Base-by-base conservation (phyloP, 148 eudicot species). In the Fagopyrum esculentum region DNA sequence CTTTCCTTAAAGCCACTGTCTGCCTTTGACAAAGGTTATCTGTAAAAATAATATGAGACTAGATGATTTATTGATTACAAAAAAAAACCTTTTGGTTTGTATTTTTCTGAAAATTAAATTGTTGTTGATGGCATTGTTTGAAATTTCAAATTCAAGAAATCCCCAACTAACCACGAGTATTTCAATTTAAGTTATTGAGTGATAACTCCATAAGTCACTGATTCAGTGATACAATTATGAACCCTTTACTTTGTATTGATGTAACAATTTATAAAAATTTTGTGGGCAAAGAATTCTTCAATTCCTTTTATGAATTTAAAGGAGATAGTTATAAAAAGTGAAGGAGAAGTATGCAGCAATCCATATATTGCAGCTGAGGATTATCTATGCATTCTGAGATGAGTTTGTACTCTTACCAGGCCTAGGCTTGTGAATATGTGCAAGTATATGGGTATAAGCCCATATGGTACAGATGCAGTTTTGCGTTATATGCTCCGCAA, bases 381-480 rank as follows among this genome's bases (percentile, higher is more conserved):
- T 54, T 6, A 45, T 52, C 40, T 22, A 50, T 35, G 17, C 47
- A 72, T 61, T 63, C 44, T 73, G n/a, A 70, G 61, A 15, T 63
- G 11, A 60, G 44, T 50, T 16, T 57, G 69, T 77, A 26, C 29
- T 74, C 43, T 45, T 77, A 9, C 57, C 88, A 90, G 96, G 87
- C 88, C 96, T 70, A 88, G 96, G 29, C 83, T 90, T 68, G 88
- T 88, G 80, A 88, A 80, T 71, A 88, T 90, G 96, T 90, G 96
- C 87, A 90, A 90, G 80, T 90, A 90, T 76, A 88, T 90, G 96
- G 90, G 90, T 47, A 85, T 90, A 78, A 85, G 71, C 45, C 85
- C 96, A 22, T 88, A 69, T 75, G 92, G 92, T 70, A 90, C 92
- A 45, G 92, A 90, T 84, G 87, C 90, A 47, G 85, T 85, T 80